Conservation (phyloP, 148 eudicot genomes). For the Diospyros kaki region DNA sequence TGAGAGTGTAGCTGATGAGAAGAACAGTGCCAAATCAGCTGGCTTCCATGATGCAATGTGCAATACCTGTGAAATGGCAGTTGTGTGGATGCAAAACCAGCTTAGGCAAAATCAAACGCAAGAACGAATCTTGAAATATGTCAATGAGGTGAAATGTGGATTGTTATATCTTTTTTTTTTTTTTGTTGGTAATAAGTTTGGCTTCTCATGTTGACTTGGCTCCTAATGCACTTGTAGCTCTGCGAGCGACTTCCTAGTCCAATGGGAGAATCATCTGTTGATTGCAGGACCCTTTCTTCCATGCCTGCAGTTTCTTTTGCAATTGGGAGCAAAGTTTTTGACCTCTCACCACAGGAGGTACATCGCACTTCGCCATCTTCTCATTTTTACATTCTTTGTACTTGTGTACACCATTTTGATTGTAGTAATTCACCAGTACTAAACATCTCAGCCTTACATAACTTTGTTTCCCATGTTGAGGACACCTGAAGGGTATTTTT, state of each 20-base stretch:
- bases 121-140: slow-evolving; percentile 61
- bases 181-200: neutral
- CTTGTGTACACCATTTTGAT: too few species aligned
- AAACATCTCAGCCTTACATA: neutral
- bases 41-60: slow-evolving; percentile 57
- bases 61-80: slow-evolving; percentile 88
- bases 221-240: slow-evolving; percentile 38
- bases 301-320: slow-evolving; percentile 85
- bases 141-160: slow-evolving; percentile 39
- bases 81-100: slow-evolving; percentile 87
- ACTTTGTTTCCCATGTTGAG: neutral
- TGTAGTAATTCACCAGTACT: neutral
- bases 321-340: slow-evolving; percentile 64
- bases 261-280: slow-evolving; percentile 69
- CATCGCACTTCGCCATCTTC: neutral
- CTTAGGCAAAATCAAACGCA: slow-evolving; percentile 67
- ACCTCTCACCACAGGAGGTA: slow-evolving; percentile 78
- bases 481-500: too few species aligned
- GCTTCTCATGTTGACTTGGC: slow-evolving; percentile 4
- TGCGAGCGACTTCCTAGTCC: slow-evolving; percentile 77
- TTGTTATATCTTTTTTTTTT: neutral
- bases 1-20: slow-evolving; percentile 63
- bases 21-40: slow-evolving; percentile 35
- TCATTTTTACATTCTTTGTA: too few species aligned
- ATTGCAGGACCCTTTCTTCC: slow-evolving; percentile 53